phyloP scores from a whole-genome alignment of 305 asterid species.

The Solanum hybrid region DNA sequence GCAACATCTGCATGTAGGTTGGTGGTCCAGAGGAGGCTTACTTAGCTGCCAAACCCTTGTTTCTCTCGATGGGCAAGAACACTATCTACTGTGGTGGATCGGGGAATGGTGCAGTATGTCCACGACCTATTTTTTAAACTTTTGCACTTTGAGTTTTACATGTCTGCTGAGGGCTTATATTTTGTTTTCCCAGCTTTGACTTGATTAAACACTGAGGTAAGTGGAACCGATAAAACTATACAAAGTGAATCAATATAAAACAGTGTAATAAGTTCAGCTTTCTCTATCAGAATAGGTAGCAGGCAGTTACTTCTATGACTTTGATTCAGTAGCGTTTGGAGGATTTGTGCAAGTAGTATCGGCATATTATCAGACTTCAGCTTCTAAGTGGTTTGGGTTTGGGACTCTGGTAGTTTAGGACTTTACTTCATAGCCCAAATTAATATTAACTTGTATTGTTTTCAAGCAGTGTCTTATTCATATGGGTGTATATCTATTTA shows the following conservation, averaged over 20 bases:
- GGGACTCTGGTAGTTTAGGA: not conserved
- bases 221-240: not conserved
- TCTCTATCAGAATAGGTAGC: not conserved
- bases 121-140: not conserved
- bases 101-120: slow-evolving; percentile 87
- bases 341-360: not conserved
- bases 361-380: not conserved
- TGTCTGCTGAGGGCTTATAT: not conserved
- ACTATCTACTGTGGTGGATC: slow-evolving; percentile 88
- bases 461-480: not conserved
- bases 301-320: not conserved
- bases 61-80: slow-evolving; percentile 85
- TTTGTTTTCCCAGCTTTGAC: not conserved
- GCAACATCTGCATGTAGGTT: slow-evolving; percentile 38
- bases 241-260: not conserved
- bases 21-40: slow-evolving; percentile 86
- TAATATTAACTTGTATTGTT: not conserved
- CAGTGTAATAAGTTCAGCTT: not conserved
- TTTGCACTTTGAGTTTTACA: not conserved
- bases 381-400: not conserved
- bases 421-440: not conserved
- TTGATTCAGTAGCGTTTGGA: not conserved
- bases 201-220: not conserved
- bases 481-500: not conserved
- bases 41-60: slow-evolving; percentile 56